phyloP scores from a whole-genome alignment of 208 protist species.

The Leishmania martiniquensis region DNA sequence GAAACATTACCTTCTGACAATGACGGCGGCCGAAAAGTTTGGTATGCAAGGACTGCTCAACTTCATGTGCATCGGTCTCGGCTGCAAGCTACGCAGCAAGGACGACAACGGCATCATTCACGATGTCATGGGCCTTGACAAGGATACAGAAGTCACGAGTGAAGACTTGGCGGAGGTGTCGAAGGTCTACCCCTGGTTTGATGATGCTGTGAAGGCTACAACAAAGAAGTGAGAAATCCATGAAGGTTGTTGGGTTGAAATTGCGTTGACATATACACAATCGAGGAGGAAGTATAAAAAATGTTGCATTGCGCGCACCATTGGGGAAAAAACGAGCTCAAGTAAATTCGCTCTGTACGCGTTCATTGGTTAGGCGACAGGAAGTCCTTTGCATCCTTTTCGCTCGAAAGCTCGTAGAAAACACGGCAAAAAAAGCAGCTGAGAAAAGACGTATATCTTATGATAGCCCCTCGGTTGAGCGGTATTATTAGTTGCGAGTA shows the following conservation, averaged over 20 bases:
- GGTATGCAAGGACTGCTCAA: constrained; percentile 73
- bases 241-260: not conserved
- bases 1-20: constrained; percentile 62
- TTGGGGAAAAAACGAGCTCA: not conserved
- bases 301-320: not conserved
- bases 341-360: not conserved
- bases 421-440: constrained; percentile 4
- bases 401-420: not conserved
- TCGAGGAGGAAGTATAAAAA: not conserved
- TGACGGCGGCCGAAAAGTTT: constrained; percentile 77
- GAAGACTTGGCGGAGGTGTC: constrained; percentile 49
- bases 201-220: constrained; percentile 41
- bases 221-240: constrained; percentile 30
- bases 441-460: not conserved
- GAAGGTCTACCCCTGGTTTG: constrained; percentile 68
- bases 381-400: not conserved
- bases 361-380: not conserved
- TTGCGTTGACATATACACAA: not conserved
- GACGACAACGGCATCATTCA: constrained; percentile 53
- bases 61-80: constrained; percentile 68
- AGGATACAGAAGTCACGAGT: constrained; percentile 37
- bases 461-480: not conserved
- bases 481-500: not conserved
- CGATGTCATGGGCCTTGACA: constrained; percentile 61
- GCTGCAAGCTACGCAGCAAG: constrained; percentile 78